A percentile compares a stretch with the other conserved stretches of the same genome.
Evolutionary conservation across 192 early-diverging fungal genomes (phyloP).

Genomic region (Paraglomus brasilianum): DNA sequence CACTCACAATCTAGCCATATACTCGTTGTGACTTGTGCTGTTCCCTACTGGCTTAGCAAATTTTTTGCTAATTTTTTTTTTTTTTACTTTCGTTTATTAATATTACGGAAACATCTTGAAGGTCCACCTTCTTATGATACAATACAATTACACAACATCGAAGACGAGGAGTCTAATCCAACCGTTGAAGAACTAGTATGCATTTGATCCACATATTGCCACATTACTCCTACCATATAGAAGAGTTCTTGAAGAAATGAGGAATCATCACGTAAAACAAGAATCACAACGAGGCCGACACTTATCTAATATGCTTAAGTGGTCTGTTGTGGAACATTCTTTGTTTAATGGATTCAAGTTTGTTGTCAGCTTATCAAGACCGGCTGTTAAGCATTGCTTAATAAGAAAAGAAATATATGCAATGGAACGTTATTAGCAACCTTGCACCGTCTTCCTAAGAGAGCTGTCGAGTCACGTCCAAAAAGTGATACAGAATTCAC

Average conservation of each 20-base stretch:
- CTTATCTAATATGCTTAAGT: constrained; percentile 27
- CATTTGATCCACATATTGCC: constrained; percentile 2
- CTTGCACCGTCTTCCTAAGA: constrained; percentile 28
- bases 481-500: constrained; percentile 33
- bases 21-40: constrained; percentile 25
- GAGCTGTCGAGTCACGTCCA: constrained; percentile 24
- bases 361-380: constrained; percentile 1
- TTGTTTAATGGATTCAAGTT: constrained; percentile 18
- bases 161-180: constrained; percentile 13
- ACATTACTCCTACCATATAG: constrained; percentile 23
- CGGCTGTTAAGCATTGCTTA: constrained; percentile 23
- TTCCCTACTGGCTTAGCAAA: constrained; percentile 20
- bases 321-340: constrained; percentile 26
- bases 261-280: constrained; percentile 7
- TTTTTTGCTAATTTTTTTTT: constrained; percentile 20
- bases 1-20: constrained; percentile 1
- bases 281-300: constrained; percentile 27
- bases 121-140: constrained; percentile 8
- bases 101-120: neutral
- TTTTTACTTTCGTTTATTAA: constrained; percentile 17
- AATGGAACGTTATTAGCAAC: constrained; percentile 28
- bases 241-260: constrained; percentile 28
- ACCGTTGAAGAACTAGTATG: constrained; percentile 15
- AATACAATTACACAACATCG: constrained; percentile 8
- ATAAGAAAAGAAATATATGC: constrained; percentile 22